Evolutionary conservation across 2,329 filamentous ascomycete genomes (phyloP).

Genomic region (Penicillium palitans): DNA sequence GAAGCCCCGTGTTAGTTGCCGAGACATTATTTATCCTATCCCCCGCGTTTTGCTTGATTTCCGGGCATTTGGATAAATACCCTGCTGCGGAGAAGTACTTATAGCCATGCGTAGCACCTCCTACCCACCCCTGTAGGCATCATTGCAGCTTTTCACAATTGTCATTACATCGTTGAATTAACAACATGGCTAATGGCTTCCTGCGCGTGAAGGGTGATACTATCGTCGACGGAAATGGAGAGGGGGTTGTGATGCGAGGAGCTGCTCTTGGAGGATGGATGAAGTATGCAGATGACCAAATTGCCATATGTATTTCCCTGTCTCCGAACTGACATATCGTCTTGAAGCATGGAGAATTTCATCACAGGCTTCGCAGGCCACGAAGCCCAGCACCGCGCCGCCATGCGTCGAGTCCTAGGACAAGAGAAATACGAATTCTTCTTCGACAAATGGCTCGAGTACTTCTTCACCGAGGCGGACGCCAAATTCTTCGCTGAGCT

Average conservation of each 20-base stretch:
- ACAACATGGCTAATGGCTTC: conserved; percentile 38
- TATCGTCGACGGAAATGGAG: conserved; percentile 50
- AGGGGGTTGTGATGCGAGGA: conserved; percentile 51
- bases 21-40: conserved; percentile 5
- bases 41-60: conserved; percentile 12
- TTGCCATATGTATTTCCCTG: background rate
- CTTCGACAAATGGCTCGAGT: conserved; percentile 58
- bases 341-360: conserved; percentile 59
- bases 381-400: conserved; percentile 57
- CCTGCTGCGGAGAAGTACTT: background rate
- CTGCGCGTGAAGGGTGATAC: conserved; percentile 45
- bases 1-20: background rate
- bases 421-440: conserved; percentile 60
- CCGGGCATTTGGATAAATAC: conserved; percentile 1
- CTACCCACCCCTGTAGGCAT: background rate
- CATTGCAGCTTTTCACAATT: background rate
- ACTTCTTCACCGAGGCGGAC: conserved; percentile 61
- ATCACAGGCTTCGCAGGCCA: conserved; percentile 63
- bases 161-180: background rate
- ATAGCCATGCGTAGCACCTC: background rate
- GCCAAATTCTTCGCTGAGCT: conserved; percentile 58
- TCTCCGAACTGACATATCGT: background rate
- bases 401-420: conserved; percentile 56
- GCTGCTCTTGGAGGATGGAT: conserved; percentile 50
- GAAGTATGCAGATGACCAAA: conserved; percentile 32